Evolutionary conservation across 192 early-diverging fungal species (phyloP), one percentile per base, ranked within the genome.

Genomic region (Entophlyctis luteolus): DNA sequence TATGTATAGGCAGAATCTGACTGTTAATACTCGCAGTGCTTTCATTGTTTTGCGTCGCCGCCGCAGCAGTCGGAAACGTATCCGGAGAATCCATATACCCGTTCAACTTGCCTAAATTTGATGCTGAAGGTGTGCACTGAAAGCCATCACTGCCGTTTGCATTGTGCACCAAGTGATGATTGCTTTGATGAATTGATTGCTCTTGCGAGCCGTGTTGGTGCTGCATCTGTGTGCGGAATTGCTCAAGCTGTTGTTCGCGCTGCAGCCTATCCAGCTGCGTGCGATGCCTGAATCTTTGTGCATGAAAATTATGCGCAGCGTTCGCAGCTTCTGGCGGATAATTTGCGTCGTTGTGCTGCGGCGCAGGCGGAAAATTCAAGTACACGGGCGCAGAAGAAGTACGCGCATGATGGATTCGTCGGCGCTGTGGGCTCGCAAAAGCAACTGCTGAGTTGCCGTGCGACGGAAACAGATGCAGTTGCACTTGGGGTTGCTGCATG

Each of bases 1-100:
- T 57, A 2, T 59, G 66, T 70, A 20, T 45, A 62, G 29, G 72
- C 28, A 37, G 70, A n/a, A n/a, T n/a, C n/a, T n/a, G n/a, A n/a
- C n/a, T n/a, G 50, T 59, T 16, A 16, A 2, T 20, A 6, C n/a
- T 16, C 53, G 18, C 14, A 28, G 18, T 60, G 50, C 12, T 63
- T 45, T 47, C 39, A 62, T 39, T 38, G 67, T 47, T 34, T 37
- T 36, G 25, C 39, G 67, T 6, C 23, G 68, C 12, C 22, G 10
- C 23, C 23, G 20, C 5, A 22, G 25, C 50, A 34, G 33, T 3
- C n/a, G n/a, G n/a, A n/a, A n/a, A n/a, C n/a, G n/a, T n/a, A n/a
- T n/a, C n/a, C n/a, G n/a, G n/a, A n/a, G n/a, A n/a, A n/a, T n/a
- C n/a, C n/a, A n/a, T n/a, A n/a, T n/a, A n/a, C n/a, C n/a, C n/a